Evolutionary conservation across 2,329 filamentous ascomycete species (phyloP), one percentile per base, ranked within the genome.

Genomic region (Diaporthe aspalathi): DNA sequence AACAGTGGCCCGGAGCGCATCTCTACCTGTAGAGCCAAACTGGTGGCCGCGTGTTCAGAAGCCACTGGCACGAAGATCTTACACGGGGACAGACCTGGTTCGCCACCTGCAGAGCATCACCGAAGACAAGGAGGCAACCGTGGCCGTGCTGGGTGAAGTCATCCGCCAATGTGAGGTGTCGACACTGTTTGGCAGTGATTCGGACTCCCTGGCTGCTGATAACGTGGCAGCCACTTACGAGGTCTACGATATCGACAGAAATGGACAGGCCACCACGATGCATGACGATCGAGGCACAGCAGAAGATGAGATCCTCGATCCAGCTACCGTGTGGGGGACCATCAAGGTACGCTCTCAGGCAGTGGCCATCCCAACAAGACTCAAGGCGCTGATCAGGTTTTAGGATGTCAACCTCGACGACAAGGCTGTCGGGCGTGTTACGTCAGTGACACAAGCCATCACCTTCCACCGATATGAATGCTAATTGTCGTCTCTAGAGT

Each of bases 371-470:
- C 12, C 20, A 29, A 38, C 1, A 17, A 24, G 12, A 9, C 38
- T 17, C 62, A 66, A 45, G 12, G n/a, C 20, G 43, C 43, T 62
- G 38, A 67, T 14, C 16, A 14, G 8, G 11, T 11, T 17, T 6
- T 49, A 78, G 68, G 74, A 78, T 27, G 78, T 84, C 56, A 84
- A 84, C 69, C 50, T 73, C 7, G 74, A 77, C 40, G 77, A 82
- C 9, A 75, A 81, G 27, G 83, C 86, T 0, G 86, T 89, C 8
- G 89, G 89, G 1, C 84, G 88, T 53, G 90, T 91, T 73, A 85
- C 82, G 82, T 84, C 83, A 54, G 88, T 88, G 22, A 29, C 20
- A 1, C 6, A 20, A 7, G 17, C 14, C 24, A 14, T 12, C 0
- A 17, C 20, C 9, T 2, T 24, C 22, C 27, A 14, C 14, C 27